Evolutionary conservation across 2,329 filamentous ascomycete genomes (phyloP), one percentile per base, ranked within the genome.

Genomic region (Colletotrichum cuscutae): DNA sequence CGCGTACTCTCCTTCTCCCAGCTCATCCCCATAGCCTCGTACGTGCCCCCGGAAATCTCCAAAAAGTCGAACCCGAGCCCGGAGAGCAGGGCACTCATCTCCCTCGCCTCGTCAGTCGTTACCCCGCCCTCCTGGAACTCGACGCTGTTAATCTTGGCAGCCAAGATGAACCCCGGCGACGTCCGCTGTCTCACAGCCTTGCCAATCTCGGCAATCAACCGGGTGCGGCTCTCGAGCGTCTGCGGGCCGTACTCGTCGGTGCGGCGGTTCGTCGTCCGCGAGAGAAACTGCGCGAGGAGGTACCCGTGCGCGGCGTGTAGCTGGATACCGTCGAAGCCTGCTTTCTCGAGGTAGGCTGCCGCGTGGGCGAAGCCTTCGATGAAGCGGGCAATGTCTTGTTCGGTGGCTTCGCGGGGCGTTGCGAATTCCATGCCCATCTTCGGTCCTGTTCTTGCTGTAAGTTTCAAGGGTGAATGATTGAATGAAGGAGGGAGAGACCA

Each of bases 361-460:
- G 90, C 86, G 76, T 92, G 87, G 0, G 88, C 88, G 76, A 91
- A 93, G 2, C 86, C 86, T 26, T 89, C 85, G n/a, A 91, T 85
- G n/a, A 93, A 78, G 15, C 82, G 78, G 49, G 84, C 78, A 75
- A 93, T 89, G 61, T 92, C 89, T 15, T 84, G 82, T 28, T 87
- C 81, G 0, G 86, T 87, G 32, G 88, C 88, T 1, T 87, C 83
- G 52, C 85, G 85, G 0, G 89, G 89, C 77, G 87, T 87, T 3
- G 81, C 87, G 72, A 82, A 85, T 8, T 66, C 76, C 74, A 77
- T 75, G 5, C 79, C 78, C 72, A 77, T 63, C 32, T 75, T 76
- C 4, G 76, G 77, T 37, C 72, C 71, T 6, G 76, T 42, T 42
- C 54, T 8, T 22, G 15, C 71, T 6, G 15, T 9, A 57, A 24